Evolutionary conservation across 768 basidiomycete species (phyloP), one percentile per base, ranked within the genome.

Genomic region (Boletus rubropictus): DNA sequence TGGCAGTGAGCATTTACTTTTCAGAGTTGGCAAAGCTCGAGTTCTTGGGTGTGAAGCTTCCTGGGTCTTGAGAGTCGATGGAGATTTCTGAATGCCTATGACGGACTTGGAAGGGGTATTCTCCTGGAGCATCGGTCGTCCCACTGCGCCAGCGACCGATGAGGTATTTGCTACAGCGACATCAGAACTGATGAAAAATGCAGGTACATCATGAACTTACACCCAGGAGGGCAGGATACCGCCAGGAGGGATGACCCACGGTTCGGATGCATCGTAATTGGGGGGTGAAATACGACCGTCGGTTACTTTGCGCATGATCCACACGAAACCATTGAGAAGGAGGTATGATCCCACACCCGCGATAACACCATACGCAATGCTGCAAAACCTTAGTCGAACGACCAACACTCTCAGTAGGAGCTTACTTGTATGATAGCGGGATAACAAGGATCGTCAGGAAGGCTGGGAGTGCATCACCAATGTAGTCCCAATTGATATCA

Each of bases 321-420:
- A 76, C 7, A 87, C 79, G 40, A 81, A 69, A 34, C 81, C 84
- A 59, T 93, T 92, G 48, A 93, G 69, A 46, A 88, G 51, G 39
- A 87, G 57, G 63, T 88, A 90, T 12, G 82, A 78, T 31, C 74
- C 40, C 42, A 93, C 72, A 29, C 89, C 90, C 0, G 85, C 81
- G 52, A 93, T 90, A 62, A 92, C 84, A 54, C 89, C 89, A 59
- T 92, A 90, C 33, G 89, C 88, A 59, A 92, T 90, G 72, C 86
- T 89, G 55, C 51, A 49, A 37, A 17, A 33, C 38, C 12, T 61
- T 31, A 42, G 36, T 37, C 22, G 22, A 22, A 33, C 14, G 6
- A 39, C 29, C 2, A 21, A 38, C 14, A 21, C 12, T 34, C 27
- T 38, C 7, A n/a, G 38, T 4, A 8, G 34, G 38, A 10, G 66